Evolutionary conservation across 2,329 filamentous ascomycete genomes (phyloP), one percentile per base, ranked within the genome.

Genomic region (Zasmidium cellare): DNA sequence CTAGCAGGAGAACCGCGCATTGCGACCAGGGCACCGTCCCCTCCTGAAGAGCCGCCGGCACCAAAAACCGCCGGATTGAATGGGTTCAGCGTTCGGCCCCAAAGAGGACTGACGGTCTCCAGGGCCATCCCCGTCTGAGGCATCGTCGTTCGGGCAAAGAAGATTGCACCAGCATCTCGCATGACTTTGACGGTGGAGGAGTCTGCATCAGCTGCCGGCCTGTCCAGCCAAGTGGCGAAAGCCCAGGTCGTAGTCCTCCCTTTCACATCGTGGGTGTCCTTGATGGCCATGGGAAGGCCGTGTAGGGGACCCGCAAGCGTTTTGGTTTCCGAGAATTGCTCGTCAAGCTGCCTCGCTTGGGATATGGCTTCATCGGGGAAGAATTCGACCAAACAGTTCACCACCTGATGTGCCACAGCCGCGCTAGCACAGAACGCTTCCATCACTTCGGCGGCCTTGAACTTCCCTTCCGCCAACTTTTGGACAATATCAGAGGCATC

Each of bases 1-100:
- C 3, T 75, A 72, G 74, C 53, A 72, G 75, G 3, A 74, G 46
- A 77, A 1, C 79, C 80, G 16, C 76, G 66, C 58, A 77, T 72
- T 0, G 76, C 78, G 2, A 82, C 53, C 2, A 82, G 67, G 1
- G 79, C 79, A 18, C 76, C 79, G 67, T 82, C 80, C 18, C 80
- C 80, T 3, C 80, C 80, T 3, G 77, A 79, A 54, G 75, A 79
- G 3, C 80, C 80, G 1, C 80, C 80, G 3, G 78, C 77, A 3
- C 75, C 75, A 55, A 74, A 78, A 14, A 41, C 35, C 80, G 78
- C 59, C 82, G 73, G 0, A 18, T 55, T 50, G 20, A 41, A 46
- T 9, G 46, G 38, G 23, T 55, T 55, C 46, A 55, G 25, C 18
- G 53, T 55, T 22, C 46, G 46, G 19, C 53, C 53, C 53, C 53